Evolutionary conservation across 2,329 filamentous ascomycete species (phyloP).

Genomic region (Aspergillus sp.): DNA sequence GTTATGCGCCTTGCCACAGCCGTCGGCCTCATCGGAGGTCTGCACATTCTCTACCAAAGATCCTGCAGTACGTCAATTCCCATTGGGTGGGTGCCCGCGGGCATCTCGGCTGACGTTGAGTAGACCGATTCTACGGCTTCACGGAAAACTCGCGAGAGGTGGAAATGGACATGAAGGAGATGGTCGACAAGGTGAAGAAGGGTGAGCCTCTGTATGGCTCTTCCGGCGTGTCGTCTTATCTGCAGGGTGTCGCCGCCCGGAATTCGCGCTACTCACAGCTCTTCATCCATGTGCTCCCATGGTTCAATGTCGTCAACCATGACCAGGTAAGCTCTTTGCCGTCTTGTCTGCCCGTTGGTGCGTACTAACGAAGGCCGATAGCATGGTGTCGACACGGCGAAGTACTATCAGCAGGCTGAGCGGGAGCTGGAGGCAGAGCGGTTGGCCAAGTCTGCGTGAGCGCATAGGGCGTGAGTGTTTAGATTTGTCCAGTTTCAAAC

Average conservation of each 20-base stretch:
- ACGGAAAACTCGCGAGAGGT: constrained; percentile 88
- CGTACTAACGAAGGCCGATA: constrained; percentile 36
- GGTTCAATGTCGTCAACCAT: constrained; percentile 99
- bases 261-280: constrained; percentile 90
- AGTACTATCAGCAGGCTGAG: constrained; percentile 97
- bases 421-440: constrained; percentile 83
- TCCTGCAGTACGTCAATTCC: constrained; percentile 67
- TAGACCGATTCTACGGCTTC: constrained; percentile 95
- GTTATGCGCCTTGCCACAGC: constrained; percentile 76
- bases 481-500: constrained; percentile 13
- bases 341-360: background rate
- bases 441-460: constrained; percentile 30
- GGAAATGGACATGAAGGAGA: constrained; percentile 96
- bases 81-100: background rate
- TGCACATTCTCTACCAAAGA: constrained; percentile 81
- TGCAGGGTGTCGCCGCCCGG: constrained; percentile 88
- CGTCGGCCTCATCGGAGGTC: constrained; percentile 73
- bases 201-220: constrained; percentile 87
- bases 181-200: constrained; percentile 93
- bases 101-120: constrained; percentile 12
- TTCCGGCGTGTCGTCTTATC: constrained; percentile 74
- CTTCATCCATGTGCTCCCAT: constrained; percentile 81
- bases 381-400: constrained; percentile 96
- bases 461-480: constrained; percentile 14
- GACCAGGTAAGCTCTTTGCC: constrained; percentile 53